Evolutionary conservation across 345 rosid genomes (phyloP), one percentile per base, ranked within the genome.

Genomic region (Gynandropsis gynandra): DNA sequence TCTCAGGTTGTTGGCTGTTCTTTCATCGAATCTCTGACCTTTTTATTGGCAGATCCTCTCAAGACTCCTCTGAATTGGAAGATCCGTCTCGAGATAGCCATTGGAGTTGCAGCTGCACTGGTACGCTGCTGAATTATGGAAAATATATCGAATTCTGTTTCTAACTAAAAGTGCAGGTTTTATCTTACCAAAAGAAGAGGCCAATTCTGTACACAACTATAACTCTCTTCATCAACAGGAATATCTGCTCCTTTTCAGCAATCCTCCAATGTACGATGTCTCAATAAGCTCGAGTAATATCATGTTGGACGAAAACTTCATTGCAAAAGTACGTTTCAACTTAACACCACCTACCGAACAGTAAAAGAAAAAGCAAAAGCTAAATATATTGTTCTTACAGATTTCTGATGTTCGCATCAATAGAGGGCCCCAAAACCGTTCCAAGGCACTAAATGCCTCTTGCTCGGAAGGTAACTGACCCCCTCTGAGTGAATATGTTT

Each of bases 61-160:
- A 87, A 61, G 72, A 92, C 95, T 60, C 96, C 96, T 40, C 68
- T 92, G 75, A 75, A 84, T 64, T 92, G 98, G 98, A 79, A 70
- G 63, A 72, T 84, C 19, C 87, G 98, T 57, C 67, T 81, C 54
- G 77, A 74, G 29, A 80, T 87, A 72, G 93, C 93, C 16, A 66
- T 66, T 24, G 95, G 96, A 14, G 93, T 92, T n/a, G 82, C 87
- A 42, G 96, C 98, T 51, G 96, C 98, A 67, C 39, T 92, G 77
- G 98, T 87, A 73, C 65, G 87, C 70, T 52, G 8, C 40, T 59
- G 11, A 10, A 18, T 41, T 24, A 18, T 47, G 38, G 54, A 58
- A 2, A 24, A 27, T 46, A 14, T 8, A 29, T 48, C 10, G 49
- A 41, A 13, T 39, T 1, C 17, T 40, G 37, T 20, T 46, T n/a